phyloP scores from a whole-genome alignment of 441 rosid genomes.

The Rhodomyrtus psidioides region DNA sequence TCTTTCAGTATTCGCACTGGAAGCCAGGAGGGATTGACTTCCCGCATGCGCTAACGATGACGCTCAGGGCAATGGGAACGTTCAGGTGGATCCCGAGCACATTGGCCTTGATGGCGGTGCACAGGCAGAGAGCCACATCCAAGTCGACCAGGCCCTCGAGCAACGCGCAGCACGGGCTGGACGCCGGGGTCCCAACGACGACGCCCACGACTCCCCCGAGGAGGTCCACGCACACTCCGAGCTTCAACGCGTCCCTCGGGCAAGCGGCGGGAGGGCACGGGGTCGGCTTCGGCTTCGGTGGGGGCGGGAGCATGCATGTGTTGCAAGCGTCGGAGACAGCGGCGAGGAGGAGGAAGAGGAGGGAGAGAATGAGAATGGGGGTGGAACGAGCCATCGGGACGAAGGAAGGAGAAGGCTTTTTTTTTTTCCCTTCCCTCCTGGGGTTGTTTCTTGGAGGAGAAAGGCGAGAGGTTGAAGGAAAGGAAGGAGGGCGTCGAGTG shows the following conservation, averaged over 20 bases:
- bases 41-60: constrained; percentile 24
- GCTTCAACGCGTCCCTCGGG: constrained; percentile 28
- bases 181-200: constrained; percentile 18
- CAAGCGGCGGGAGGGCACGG: constrained; percentile 11
- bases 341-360: constrained; percentile 20
- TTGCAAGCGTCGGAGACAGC: constrained; percentile 21
- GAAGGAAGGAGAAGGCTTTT: no score
- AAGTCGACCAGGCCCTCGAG: constrained; percentile 23
- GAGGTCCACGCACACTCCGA: constrained; percentile 38
- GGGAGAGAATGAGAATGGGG: constrained; percentile 19
- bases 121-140: constrained; percentile 39
- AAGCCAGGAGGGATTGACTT: constrained; percentile 30
- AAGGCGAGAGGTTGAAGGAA: not conserved
- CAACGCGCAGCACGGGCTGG: constrained; percentile 33
- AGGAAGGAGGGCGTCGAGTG: not conserved
- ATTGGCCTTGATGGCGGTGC: constrained; percentile 41
- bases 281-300: not conserved
- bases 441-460: not conserved
- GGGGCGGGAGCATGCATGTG: constrained; percentile 9
- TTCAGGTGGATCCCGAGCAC: constrained; percentile 33
- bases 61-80: constrained; percentile 21
- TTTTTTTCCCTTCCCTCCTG: not conserved
- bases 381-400: constrained; percentile 26
- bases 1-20: constrained; percentile 12
- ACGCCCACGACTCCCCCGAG: constrained; percentile 27